Percentiles rank a stretch among this genome's conserved stretches.
phyloP scores from a whole-genome alignment of 2,329 filamentous ascomycete genomes.

The Ceratocystis cacaofunesta region DNA sequence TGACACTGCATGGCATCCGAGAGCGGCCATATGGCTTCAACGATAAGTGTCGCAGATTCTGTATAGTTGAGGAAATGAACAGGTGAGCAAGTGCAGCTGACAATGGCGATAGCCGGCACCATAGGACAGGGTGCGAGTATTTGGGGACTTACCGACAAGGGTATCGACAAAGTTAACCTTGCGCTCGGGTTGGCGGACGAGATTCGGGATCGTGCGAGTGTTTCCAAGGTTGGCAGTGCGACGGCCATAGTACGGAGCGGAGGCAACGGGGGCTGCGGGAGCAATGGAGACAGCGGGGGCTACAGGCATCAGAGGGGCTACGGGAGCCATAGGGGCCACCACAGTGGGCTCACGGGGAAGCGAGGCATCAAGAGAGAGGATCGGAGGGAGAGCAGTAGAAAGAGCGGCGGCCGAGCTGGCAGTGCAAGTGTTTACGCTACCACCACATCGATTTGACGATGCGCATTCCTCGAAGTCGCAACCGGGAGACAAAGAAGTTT shows the following conservation, averaged over 20 bases:
- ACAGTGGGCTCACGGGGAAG: conserved; percentile 17
- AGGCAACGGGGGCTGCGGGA: conserved; percentile 50
- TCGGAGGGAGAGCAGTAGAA: background rate
- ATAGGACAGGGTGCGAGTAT: background rate
- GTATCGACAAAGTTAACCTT: conserved; percentile 93
- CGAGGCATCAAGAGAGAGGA: conserved; percentile 51
- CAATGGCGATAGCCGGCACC: background rate
- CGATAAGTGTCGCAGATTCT: conserved; percentile 96
- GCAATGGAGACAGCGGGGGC: conserved; percentile 41
- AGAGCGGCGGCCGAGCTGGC: background rate
- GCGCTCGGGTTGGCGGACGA: conserved; percentile 77
- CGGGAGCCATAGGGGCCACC: conserved; percentile 11
- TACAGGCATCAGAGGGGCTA: conserved; percentile 42
- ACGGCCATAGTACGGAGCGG: conserved; percentile 39
- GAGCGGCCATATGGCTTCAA: conserved; percentile 91
- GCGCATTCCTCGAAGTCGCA: conserved; percentile 58
- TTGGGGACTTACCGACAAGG: conserved; percentile 72
- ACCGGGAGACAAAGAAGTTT: conserved; percentile 61
- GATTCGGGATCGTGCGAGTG: conserved; percentile 36
- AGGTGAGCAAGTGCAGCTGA: conserved; percentile 9
- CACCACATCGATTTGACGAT: conserved; percentile 31
- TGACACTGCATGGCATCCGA: conserved; percentile 61
- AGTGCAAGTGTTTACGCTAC: background rate
- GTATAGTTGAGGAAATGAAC: conserved; percentile 21
- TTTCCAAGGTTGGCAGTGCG: conserved; percentile 45